phyloP scores from a whole-genome alignment of 306 rosid genomes.

The Acacia melanoxylon region DNA sequence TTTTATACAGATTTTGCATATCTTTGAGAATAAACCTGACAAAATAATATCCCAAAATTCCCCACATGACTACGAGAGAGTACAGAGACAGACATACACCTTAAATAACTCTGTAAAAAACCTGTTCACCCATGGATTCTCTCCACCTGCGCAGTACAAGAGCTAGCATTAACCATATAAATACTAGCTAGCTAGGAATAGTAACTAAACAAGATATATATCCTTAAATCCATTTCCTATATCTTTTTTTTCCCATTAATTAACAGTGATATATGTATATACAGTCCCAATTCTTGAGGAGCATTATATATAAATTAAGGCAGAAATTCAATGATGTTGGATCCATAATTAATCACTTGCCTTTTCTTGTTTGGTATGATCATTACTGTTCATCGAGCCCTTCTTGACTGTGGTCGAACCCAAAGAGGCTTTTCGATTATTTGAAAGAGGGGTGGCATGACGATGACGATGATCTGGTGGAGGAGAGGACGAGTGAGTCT shows the following conservation, averaged over 20 bases:
- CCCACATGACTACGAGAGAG: slow-evolving; percentile 18
- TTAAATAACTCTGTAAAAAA: not conserved
- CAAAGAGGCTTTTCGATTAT: slow-evolving; percentile 30
- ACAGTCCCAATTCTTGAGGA: not conserved
- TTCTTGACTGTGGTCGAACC: slow-evolving; percentile 32
- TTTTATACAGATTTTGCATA: not conserved
- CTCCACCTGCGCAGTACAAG: slow-evolving; percentile 51
- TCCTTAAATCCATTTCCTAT: not conserved
- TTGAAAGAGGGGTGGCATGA: slow-evolving; percentile 35
- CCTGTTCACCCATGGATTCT: slow-evolving; percentile 50
- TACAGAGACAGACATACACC: not conserved
- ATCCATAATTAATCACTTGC: slow-evolving; percentile 24
- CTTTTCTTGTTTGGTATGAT: slow-evolving; percentile 34
- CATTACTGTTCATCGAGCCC: slow-evolving; percentile 16
- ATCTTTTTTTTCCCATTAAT: not conserved
- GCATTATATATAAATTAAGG: not conserved
- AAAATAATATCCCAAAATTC: slow-evolving; percentile 28
- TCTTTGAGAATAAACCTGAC: slow-evolving; percentile 5
- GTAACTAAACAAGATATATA: not conserved
- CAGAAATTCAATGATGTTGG: not conserved
- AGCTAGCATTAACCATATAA: not conserved
- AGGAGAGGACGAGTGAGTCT: slow-evolving; percentile 77
- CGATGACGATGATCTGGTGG: slow-evolving; percentile 55
- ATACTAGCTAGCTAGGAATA: not conserved
- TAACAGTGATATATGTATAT: not conserved